Percentiles rank a stretch among this genome's conserved stretches.
These are phyloP conservation scores for Fusarium ambrosium DNA, from an alignment of 2,329 filamentous ascomycete genomes.

Conservation along the genomic window DNA sequence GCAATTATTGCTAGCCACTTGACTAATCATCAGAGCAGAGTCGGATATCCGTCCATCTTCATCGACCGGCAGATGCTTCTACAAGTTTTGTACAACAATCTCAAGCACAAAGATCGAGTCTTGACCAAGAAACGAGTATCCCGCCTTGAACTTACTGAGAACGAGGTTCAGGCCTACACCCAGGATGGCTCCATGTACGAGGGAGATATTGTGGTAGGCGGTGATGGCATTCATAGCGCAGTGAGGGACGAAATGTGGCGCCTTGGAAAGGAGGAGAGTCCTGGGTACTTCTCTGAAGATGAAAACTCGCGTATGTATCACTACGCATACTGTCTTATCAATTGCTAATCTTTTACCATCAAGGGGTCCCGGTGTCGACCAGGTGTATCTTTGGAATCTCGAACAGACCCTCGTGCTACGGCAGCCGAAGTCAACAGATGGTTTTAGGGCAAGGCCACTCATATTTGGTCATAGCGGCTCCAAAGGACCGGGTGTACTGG, in stretches of 20 bases:
- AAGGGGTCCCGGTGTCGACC: constrained; percentile 2
- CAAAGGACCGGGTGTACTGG: neutral
- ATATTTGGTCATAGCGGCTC: neutral
- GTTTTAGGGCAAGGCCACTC: neutral
- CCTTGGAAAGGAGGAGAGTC: neutral
- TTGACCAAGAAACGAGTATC: neutral
- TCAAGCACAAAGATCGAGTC: neutral
- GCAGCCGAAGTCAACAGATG: neutral
- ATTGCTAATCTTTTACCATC: neutral
- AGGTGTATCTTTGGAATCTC: constrained; percentile 29
- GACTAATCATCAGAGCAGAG: neutral
- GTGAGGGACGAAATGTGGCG: constrained; percentile 5
- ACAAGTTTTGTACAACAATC: neutral
- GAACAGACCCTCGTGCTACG: constrained; percentile 1
- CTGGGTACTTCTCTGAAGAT: neutral
- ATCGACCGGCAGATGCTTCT: constrained; percentile 11
- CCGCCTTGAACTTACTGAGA: neutral
- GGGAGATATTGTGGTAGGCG: neutral
- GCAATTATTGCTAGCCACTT: neutral
- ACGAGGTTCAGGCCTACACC: neutral
- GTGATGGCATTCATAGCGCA: constrained; percentile 23
- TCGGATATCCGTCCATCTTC: constrained; percentile 5
- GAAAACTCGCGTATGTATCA: neutral
- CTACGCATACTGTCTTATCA: neutral
- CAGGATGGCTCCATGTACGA: neutral